A percentile compares a stretch with the other conserved stretches of the same genome.
Evolutionary conservation across 192 early-diverging fungal genomes (phyloP).

Genomic region (Phycomyces blakesleeanus): DNA sequence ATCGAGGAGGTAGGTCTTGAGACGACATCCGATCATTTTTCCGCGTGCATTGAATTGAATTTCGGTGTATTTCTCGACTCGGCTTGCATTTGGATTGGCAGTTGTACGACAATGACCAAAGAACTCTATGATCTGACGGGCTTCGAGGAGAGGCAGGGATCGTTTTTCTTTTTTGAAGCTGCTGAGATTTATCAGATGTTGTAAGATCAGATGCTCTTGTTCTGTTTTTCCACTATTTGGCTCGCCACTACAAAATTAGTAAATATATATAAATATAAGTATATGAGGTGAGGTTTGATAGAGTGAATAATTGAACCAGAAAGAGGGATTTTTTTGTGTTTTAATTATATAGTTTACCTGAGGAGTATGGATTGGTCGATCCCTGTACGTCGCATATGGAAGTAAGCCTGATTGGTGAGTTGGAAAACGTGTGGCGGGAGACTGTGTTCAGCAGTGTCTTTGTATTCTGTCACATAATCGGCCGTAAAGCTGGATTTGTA

Average conservation of each 20-base stretch:
- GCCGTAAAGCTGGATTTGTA: constrained; percentile 40
- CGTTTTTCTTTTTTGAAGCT: constrained; percentile 67
- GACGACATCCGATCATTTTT: constrained; percentile 79
- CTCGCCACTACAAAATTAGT: constrained; percentile 66
- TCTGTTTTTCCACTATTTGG: constrained; percentile 86
- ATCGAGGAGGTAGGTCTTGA: constrained; percentile 85
- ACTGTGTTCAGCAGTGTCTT: constrained; percentile 45
- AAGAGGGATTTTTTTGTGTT: too few species aligned
- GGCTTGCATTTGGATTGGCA: constrained; percentile 73
- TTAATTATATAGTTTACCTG: constrained; percentile 22
- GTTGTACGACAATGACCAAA: constrained; percentile 84
- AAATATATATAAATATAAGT: too few species aligned
- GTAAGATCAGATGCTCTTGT: constrained; percentile 60
- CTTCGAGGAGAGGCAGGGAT: constrained; percentile 46
- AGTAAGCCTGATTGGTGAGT: constrained; percentile 70
- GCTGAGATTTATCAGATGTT: constrained; percentile 64
- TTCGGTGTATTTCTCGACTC: constrained; percentile 82
- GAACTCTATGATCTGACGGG: constrained; percentile 72
- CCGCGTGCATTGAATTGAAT: constrained; percentile 91
- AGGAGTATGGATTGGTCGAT: constrained; percentile 52
- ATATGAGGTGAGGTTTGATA: too few species aligned
- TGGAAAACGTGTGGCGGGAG: constrained; percentile 72
- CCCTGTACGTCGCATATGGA: constrained; percentile 74
- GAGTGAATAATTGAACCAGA: too few species aligned
- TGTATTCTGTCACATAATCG: constrained; percentile 65